Evolutionary conservation across 306 rosid genomes (phyloP), one percentile per base, ranked within the genome.

Genomic region (Astragalus membranaceus): DNA sequence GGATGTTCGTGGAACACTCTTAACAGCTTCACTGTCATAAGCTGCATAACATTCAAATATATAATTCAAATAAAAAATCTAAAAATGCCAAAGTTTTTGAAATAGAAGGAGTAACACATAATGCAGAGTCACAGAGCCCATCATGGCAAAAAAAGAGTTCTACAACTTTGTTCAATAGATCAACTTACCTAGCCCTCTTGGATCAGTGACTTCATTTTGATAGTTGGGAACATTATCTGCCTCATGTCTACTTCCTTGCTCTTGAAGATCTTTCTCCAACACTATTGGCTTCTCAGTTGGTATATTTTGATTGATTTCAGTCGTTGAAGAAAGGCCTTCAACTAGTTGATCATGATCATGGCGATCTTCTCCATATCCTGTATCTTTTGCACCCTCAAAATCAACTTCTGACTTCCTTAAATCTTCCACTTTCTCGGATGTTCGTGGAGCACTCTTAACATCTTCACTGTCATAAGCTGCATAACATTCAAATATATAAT

Each of bases 381-480:
- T n/a, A 2, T 26, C 30, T 36, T 5, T 3, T 36, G 2, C 3
- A 36, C 41, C 41, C 5, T 36, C 41, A 36, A 57, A 5, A 46
- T 57, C 39, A 35, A 1, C 32, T 37, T 48, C 55, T 33, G 74
- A 59, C 16, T 74, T 67, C 7, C 20, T 78, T 43, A 35, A 57
- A 54, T 48, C 68, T 10, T 71, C 54, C 7, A 42, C 48, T 75
- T 83, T 43, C 6, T 36, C 78, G 29, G 49, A 37, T 42, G 17
- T 32, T 5, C 1, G 39, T 35, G 39, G 0, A 51, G 32, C 48
- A 55, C 59, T 80, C 39, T 30, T 82, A 68, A 70, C 11, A 10
- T 23, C 70, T 3, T 71, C 75, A 41, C 73, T 82, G n/a, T 85
- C 91, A 69, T 73, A 70, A 6, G 64, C 93, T 87, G 80, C 65